phyloP scores from a whole-genome alignment of 306 rosid species.

The Pterocarpus macrocarpus region DNA sequence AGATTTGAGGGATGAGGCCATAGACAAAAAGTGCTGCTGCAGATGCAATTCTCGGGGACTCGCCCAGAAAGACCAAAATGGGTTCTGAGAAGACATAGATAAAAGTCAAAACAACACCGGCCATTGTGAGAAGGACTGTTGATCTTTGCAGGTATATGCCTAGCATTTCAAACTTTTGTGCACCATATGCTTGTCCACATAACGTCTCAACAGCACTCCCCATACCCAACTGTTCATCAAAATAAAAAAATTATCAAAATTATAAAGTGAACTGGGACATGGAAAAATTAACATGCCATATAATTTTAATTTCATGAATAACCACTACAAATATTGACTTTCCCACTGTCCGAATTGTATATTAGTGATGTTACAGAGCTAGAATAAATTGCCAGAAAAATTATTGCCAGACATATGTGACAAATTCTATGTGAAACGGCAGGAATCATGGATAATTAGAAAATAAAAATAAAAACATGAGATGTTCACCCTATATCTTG shows the following conservation, averaged over 20 bases:
- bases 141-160: conserved; percentile 87
- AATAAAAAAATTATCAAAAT: background rate
- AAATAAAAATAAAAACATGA: too few relatives aligned
- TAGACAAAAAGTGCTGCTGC: conserved; percentile 73
- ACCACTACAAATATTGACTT: too few relatives aligned
- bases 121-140: conserved; percentile 57
- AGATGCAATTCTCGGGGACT: conserved; percentile 62
- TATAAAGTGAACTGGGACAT: background rate
- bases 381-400: too few relatives aligned
- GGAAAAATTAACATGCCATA: background rate
- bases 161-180: conserved; percentile 67
- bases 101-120: conserved; percentile 45
- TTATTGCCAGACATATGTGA: too few relatives aligned
- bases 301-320: background rate
- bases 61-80: conserved; percentile 63
- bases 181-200: conserved; percentile 91
- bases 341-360: too few relatives aligned
- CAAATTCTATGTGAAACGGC: too few relatives aligned
- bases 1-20: conserved; percentile 83
- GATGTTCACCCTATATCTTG: too few relatives aligned
- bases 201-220: conserved; percentile 92
- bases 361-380: too few relatives aligned
- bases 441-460: too few relatives aligned
- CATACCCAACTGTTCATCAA: conserved; percentile 76
- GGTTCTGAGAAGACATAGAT: conserved; percentile 64